These are phyloP conservation scores for Novymonas esmeraldas DNA, from an alignment of 208 protist species.

Conservation along the genomic window DNA sequence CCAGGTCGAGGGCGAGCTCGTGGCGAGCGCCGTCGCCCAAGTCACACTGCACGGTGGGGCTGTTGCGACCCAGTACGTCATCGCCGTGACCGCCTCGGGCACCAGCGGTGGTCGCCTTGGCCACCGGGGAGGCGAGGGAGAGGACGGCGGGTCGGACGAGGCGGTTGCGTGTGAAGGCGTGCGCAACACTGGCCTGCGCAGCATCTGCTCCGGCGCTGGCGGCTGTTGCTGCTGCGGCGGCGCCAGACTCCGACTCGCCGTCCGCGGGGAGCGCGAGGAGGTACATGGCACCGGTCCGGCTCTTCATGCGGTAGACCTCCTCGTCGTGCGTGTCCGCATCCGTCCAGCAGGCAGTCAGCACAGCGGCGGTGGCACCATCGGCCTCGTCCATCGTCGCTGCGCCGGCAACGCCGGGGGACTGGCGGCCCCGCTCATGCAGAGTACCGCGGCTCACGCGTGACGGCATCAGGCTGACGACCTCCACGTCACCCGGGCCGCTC, in stretches of 20 bases:
- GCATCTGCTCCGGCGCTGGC: background rate
- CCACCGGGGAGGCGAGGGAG: slow-evolving; percentile 20
- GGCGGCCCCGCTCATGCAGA: background rate
- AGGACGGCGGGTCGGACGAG: slow-evolving; percentile 29
- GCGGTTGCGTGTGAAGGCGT: slow-evolving; percentile 26
- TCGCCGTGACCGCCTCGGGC: too few species aligned
- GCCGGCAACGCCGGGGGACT: background rate
- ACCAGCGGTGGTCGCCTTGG: too few species aligned
- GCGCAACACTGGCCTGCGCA: slow-evolving; percentile 10
- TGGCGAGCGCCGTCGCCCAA: slow-evolving; percentile 12
- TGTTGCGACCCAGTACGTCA: background rate
- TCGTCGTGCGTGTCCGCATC: slow-evolving; percentile 15
- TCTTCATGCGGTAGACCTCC: slow-evolving; percentile 46
- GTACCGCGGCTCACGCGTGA: slow-evolving; percentile 25
- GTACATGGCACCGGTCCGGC: slow-evolving; percentile 30
- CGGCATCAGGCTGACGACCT: slow-evolving; percentile 34
- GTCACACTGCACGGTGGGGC: slow-evolving; percentile 6
- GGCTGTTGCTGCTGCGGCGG: background rate
- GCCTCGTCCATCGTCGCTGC: background rate
- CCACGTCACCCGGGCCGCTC: slow-evolving; percentile 42
- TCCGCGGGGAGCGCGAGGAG: slow-evolving; percentile 33
- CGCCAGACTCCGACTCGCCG: background rate
- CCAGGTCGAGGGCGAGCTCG: slow-evolving; percentile 13
- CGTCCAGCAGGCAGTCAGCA: slow-evolving; percentile 14
- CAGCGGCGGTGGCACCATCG: background rate